Evolutionary conservation across 2,329 filamentous ascomycete genomes (phyloP), one percentile per base, ranked within the genome.

Genomic region (Neocatenulostroma microsporum): DNA sequence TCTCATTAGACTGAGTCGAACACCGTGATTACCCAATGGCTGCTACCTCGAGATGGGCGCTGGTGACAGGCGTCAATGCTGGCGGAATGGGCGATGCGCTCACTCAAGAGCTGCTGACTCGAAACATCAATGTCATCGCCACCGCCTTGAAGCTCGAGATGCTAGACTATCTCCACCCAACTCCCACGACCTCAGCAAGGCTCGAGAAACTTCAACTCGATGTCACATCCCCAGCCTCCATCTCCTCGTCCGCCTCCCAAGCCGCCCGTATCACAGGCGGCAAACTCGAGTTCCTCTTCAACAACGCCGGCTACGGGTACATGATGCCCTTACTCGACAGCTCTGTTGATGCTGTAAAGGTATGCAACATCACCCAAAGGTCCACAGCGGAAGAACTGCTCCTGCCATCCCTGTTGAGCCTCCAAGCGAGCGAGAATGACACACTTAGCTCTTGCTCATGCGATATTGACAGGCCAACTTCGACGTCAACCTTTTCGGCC

Each of bases 401-500:
- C n/a, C n/a, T n/a, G n/a, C n/a, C n/a, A n/a, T n/a, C n/a, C n/a
- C n/a, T n/a, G n/a, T n/a, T n/a, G n/a, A n/a, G n/a, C n/a, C n/a
- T n/a, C n/a, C n/a, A n/a, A n/a, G n/a, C n/a, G n/a, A n/a, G n/a
- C n/a, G n/a, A n/a, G n/a, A n/a, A n/a, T n/a, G n/a, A n/a, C n/a
- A n/a, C n/a, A n/a, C n/a, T n/a, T n/a, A n/a, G n/a, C n/a, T n/a
- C n/a, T n/a, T n/a, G n/a, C n/a, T n/a, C n/a, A n/a, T n/a, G n/a
- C n/a, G n/a, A n/a, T n/a, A n/a, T n/a, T n/a, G n/a, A n/a, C n/a
- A n/a, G n/a, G 68, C 59, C 70, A 65, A 62, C 20, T 69, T 63
- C 51, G 66, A 72, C 25, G 64, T 73, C 36, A 76, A 76, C 40
- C 49, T 74, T 19, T 68, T 64, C 31, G 72, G 72, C 0, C 53